Evolutionary conservation across 2,329 filamentous ascomycete species (phyloP), one percentile per base, ranked within the genome.

Genomic region (Lasiodiplodia sp.): DNA sequence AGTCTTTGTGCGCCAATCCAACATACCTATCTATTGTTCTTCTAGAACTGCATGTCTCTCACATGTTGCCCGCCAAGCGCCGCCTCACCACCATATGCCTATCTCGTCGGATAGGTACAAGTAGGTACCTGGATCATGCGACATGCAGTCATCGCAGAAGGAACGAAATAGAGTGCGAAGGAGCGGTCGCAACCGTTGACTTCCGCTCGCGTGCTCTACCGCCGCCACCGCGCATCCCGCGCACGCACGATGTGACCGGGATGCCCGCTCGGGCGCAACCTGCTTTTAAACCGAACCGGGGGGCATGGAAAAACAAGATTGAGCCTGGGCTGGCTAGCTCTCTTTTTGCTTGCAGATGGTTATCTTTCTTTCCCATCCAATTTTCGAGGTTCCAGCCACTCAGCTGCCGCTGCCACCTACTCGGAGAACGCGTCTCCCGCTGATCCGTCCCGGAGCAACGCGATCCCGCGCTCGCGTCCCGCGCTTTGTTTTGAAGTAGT

Each of bases 61-160:
- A 28, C 23, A 28, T 60, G 23, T 28, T 60, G 57, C 57, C 57
- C 57, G 57, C 57, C 57, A 60, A 60, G 57, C 38, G 16, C 12
- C 23, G 21, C 21, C 28, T 21, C 34, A 38, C 31, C 55, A 57
- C 34, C 37, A 23, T 40, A 11, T 21, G 11, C n/a, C 31, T 18
- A 23, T 57, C 55, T 38, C n/a, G 31, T 34, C 55, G 18, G 23
- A 31, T 25, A 12, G 37, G 11, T 37, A 44, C 23, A 37, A 58
- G 31, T 34, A 34, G 25, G 40, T 14, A 44, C 18, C 34, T 16
- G 11, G 37, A 23, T 28, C 38, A n/a, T 16, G 14, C 21, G 18
- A 40, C 6, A 7, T 11, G 44, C 44, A 21, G 18, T 21, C 44
- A 21, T 21, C 7, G 18, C 31, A 34, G 38, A 21, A 47, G 44